Percentiles rank a stretch among this genome's conserved stretches.
Conservation (phyloP, 129 eudicot genomes). For the Scalesia atractyloides region DNA sequence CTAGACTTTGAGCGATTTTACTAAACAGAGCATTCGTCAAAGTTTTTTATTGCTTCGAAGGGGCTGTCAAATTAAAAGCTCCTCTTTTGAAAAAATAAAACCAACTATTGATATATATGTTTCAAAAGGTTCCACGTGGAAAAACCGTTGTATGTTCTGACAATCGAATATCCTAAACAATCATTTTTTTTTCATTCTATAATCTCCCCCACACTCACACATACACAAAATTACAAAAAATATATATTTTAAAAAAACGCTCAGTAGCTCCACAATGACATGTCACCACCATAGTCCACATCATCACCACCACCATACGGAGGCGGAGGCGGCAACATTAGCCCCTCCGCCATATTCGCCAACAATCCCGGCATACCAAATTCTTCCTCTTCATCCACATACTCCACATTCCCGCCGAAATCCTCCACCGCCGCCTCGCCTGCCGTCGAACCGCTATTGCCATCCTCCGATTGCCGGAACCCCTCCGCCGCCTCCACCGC, state of each 20-base stretch:
- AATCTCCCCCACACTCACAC: constrained; percentile 12
- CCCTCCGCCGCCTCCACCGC: constrained; percentile 85
- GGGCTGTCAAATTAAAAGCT: no score
- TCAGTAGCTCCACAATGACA: constrained; percentile 63
- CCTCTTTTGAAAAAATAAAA: constrained; percentile 9
- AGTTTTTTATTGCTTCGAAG: no score
- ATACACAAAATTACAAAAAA: not conserved
- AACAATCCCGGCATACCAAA: constrained; percentile 76
- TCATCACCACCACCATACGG: constrained; percentile 38
- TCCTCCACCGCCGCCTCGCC: constrained; percentile 1
- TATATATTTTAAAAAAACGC: not conserved
- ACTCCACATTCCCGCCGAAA: constrained; percentile 19
- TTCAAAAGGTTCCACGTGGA: constrained; percentile 8
- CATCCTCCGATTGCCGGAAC: constrained; percentile 36
- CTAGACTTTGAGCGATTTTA: no score
- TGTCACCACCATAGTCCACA: constrained; percentile 45
- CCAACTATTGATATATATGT: not conserved
- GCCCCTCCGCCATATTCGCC: constrained; percentile 68
- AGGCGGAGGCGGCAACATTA: constrained; percentile 71
- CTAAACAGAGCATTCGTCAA: no score
- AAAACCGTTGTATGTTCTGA: not conserved
- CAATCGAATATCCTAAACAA: constrained; percentile 12
- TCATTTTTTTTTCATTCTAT: constrained; percentile 20
- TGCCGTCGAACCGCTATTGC: not conserved
- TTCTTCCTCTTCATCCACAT: constrained; percentile 64